These are phyloP conservation scores for Diophrys sp. DNA, from an alignment of 73 alveolate genomes.

Conservation along the genomic window DNA sequence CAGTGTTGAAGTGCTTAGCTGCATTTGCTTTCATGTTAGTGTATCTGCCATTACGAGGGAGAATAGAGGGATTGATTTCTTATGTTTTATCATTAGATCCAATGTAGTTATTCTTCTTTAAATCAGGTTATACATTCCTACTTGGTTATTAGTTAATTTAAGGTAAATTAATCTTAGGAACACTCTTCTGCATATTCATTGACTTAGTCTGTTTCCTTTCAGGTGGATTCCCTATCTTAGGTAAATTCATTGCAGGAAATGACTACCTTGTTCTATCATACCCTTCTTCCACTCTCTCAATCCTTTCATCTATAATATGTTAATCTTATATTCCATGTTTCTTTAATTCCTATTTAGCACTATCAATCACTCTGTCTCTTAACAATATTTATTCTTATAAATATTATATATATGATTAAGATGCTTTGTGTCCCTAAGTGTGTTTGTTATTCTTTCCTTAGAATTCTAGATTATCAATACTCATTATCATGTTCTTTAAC, in stretches of 20 bases:
- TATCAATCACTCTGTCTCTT: constrained; percentile 4
- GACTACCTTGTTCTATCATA: not conserved
- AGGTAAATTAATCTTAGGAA: not conserved
- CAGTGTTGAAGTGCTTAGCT: too few relatives aligned
- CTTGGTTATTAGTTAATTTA: not conserved
- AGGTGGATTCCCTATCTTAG: not conserved
- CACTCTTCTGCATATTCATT: not conserved
- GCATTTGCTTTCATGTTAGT: not conserved
- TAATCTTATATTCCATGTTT: not conserved
- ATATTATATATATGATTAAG: not conserved
- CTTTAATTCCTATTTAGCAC: not conserved
- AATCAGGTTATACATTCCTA: not conserved
- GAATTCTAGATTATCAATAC: not conserved
- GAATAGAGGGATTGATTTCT: not conserved
- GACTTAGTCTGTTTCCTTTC: not conserved
- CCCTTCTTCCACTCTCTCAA: not conserved
- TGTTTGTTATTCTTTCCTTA: not conserved
- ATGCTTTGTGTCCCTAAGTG: not conserved
- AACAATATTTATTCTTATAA: not conserved
- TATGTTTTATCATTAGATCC: not conserved
- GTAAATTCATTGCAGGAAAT: not conserved
- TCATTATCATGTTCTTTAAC: not conserved
- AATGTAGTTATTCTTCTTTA: too few relatives aligned
- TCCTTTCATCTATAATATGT: not conserved
- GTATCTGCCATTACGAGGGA: not conserved